Conservation (phyloP, 306 rosid species). For the Fragaria iinumae region DNA sequence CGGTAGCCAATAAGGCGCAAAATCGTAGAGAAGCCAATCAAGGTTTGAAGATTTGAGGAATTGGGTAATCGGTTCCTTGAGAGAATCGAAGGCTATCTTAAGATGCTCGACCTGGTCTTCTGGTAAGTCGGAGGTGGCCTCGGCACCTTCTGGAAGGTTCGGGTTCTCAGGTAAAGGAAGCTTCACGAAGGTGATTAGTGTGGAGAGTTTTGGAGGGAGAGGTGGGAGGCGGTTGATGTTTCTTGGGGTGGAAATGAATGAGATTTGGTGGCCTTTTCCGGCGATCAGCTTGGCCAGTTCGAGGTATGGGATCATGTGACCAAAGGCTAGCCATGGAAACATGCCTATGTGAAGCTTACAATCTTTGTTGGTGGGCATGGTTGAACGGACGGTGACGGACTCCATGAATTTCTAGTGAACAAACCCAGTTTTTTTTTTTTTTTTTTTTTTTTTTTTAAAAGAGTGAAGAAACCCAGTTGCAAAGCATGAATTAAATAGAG, state of each 20-base stretch:
- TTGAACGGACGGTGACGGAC: background rate
- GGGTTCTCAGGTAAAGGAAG: conserved; percentile 33
- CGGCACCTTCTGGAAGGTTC: conserved; percentile 41
- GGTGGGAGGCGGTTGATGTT: conserved; percentile 57
- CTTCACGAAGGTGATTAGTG: conserved; percentile 28
- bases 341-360: conserved; percentile 41
- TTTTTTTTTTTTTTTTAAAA: too few species aligned
- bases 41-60: conserved; percentile 36
- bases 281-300: conserved; percentile 50
- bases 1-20: conserved; percentile 29
- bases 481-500: too few species aligned
- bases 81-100: conserved; percentile 36
- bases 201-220: conserved; percentile 19
- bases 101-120: conserved; percentile 31
- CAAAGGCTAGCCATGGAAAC: conserved; percentile 60
- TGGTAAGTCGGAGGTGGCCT: conserved; percentile 47
- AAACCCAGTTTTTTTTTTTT: too few species aligned
- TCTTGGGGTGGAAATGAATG: conserved; percentile 52
- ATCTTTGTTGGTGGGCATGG: background rate
- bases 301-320: conserved; percentile 48
- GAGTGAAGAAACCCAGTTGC: background rate
- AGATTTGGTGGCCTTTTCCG: conserved; percentile 46
- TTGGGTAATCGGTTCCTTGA: conserved; percentile 23
- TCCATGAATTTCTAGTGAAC: background rate
- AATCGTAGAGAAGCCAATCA: conserved; percentile 46